Conservation (phyloP, 2,329 filamentous ascomycete species). For the Neonectria neomacrospora region DNA sequence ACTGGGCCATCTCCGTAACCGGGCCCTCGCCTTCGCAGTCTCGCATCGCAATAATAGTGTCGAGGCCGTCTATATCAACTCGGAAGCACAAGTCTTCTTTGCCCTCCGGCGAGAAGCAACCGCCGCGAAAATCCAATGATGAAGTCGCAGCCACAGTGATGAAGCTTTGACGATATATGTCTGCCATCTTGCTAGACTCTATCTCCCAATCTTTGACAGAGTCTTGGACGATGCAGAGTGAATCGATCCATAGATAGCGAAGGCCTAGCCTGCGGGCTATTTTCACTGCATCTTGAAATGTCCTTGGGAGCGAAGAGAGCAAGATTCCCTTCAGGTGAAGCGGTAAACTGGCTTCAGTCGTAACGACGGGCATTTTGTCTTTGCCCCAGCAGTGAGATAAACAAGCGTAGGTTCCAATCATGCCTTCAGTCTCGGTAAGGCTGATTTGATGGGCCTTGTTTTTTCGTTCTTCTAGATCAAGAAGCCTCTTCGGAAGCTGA, state of each 20-base stretch:
- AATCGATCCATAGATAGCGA: constrained; percentile 11
- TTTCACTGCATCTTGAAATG: constrained; percentile 5
- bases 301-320: neutral
- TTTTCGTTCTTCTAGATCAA: neutral
- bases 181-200: constrained; percentile 18
- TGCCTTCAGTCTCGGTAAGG: constrained; percentile 12
- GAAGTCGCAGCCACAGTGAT: constrained; percentile 7
- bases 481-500: neutral
- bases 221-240: neutral
- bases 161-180: constrained; percentile 5
- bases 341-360: neutral
- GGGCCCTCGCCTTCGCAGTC: neutral
- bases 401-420: constrained; percentile 10
- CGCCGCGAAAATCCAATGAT: constrained; percentile 1
- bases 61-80: neutral
- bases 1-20: neutral
- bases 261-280: constrained; percentile 4
- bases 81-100: constrained; percentile 3
- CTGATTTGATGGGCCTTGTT: neutral
- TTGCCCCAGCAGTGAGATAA: constrained; percentile 19
- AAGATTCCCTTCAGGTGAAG: neutral
- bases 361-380: constrained; percentile 1
- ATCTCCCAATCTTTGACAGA: constrained; percentile 7
- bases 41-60: neutral
- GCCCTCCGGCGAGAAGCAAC: constrained; percentile 9